Conservation (phyloP, 1,139 yeast genomes). For the Tardiomyces depauwii region DNA sequence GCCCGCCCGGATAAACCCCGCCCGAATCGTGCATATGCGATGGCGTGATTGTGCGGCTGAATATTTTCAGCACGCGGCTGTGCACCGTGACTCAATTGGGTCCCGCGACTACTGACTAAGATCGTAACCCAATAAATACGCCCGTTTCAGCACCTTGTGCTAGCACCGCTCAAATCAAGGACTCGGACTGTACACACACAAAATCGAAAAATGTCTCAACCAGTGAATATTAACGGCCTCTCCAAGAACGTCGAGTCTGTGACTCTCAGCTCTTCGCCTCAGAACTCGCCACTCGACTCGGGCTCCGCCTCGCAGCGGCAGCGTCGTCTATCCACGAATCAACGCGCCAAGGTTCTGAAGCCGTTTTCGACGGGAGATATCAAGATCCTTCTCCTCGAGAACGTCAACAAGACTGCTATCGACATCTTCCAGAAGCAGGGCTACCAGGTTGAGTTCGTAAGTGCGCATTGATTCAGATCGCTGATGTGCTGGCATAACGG, state of each 20-base stretch:
- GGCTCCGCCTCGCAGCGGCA: slow-evolving; percentile 9
- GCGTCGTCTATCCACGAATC: slow-evolving; percentile 26
- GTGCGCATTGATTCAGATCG: neutral
- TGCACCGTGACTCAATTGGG: neutral
- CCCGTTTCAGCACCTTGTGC: too few relatives aligned
- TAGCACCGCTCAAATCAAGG: too few relatives aligned
- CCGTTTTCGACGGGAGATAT: slow-evolving; percentile 89
- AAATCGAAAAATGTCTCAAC: slow-evolving; percentile 8
- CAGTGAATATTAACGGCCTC: slow-evolving; percentile 41
- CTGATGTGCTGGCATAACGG: neutral
- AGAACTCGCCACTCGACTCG: slow-evolving; percentile 13
- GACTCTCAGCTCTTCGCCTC: slow-evolving; percentile 4
- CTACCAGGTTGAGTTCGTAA: slow-evolving; percentile 78
- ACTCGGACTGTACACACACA: too few relatives aligned
- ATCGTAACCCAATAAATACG: too few relatives aligned
- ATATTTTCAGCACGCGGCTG: neutral
- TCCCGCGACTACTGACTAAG: neutral
- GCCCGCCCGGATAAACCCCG: too few relatives aligned
- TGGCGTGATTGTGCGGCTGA: neutral
- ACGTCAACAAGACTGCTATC: slow-evolving; percentile 87
- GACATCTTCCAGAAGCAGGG: slow-evolving; percentile 81
- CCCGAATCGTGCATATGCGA: neutral
- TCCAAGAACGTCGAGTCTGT: slow-evolving; percentile 53
- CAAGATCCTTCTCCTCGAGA: slow-evolving; percentile 81
- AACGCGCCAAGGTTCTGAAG: slow-evolving; percentile 50